A percentile compares a stretch with the other conserved stretches of the same genome.
These are phyloP conservation scores for Penicillium freii DNA, from an alignment of 2,329 filamentous ascomycete species.

Conservation along the genomic window DNA sequence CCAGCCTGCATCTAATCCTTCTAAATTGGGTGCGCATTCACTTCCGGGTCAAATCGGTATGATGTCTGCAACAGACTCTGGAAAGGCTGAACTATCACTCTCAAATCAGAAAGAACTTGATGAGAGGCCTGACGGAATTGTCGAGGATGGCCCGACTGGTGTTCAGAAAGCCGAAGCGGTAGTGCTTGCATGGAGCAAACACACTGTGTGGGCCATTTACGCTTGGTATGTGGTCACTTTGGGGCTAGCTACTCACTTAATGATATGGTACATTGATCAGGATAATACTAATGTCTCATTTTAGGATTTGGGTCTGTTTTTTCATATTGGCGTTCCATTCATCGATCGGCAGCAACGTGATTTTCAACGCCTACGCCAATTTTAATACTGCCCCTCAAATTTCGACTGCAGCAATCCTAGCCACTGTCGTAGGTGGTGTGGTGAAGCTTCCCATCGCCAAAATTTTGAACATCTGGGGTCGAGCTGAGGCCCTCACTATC, in stretches of 20 bases:
- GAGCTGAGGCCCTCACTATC: slow-evolving; percentile 56
- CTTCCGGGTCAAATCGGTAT: neutral
- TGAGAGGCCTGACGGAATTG: neutral
- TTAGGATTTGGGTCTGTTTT: slow-evolving; percentile 46
- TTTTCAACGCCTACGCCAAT: slow-evolving; percentile 51
- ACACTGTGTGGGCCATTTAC: slow-evolving; percentile 30
- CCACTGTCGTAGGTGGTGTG: slow-evolving; percentile 56
- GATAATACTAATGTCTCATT: neutral
- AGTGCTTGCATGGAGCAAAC: slow-evolving; percentile 39
- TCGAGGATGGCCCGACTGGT: neutral
- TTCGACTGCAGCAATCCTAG: slow-evolving; percentile 53
- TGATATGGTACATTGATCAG: too few species aligned
- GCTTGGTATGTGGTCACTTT: slow-evolving; percentile 20
- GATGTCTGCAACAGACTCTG: neutral
- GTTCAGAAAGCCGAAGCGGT: slow-evolving; percentile 37
- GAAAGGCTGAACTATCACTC: neutral
- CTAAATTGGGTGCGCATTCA: neutral
- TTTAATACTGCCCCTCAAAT: slow-evolving; percentile 52
- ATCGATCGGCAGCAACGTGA: slow-evolving; percentile 42
- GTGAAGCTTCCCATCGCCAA: slow-evolving; percentile 61
- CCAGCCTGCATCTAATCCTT: neutral
- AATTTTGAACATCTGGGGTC: slow-evolving; percentile 61
- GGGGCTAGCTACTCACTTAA: neutral
- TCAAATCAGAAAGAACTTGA: neutral
- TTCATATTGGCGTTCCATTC: slow-evolving; percentile 46